phyloP scores from a whole-genome alignment of 2,329 filamentous ascomycete genomes.

The Alternaria sp. region DNA sequence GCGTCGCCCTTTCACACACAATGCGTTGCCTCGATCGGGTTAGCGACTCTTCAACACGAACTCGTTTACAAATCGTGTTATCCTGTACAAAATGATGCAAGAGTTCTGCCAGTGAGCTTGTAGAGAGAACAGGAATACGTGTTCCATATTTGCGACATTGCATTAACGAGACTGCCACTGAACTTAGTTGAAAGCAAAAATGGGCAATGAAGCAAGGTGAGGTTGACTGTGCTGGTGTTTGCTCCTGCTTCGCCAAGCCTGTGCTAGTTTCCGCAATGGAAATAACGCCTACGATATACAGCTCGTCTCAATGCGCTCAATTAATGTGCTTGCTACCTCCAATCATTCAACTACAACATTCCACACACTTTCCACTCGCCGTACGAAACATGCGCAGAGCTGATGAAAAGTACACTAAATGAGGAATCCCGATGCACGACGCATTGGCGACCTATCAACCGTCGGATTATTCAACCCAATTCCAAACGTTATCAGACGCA shows the following conservation, averaged over 20 bases:
- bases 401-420: no score
- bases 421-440: not conserved
- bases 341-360: not conserved
- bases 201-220: not conserved
- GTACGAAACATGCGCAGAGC: not conserved
- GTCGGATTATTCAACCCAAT: not conserved
- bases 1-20: conserved; percentile 18
- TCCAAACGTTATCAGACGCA: not conserved
- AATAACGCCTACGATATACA: not conserved
- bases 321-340: not conserved
- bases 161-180: no score
- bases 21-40: conserved; percentile 20
- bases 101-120: not conserved
- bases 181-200: not conserved
- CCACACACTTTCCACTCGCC: not conserved
- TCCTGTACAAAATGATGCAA: not conserved
- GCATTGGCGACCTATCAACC: not conserved
- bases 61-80: not conserved
- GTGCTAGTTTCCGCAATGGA: not conserved
- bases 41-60: conserved; percentile 6
- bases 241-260: not conserved
- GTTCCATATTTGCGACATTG: not conserved
- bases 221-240: not conserved
- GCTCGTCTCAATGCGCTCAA: not conserved
- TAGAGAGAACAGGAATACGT: no score